These are phyloP conservation scores for Mycena leptocephala DNA, from an alignment of 768 basidiomycete species.

Conservation along the genomic window DNA sequence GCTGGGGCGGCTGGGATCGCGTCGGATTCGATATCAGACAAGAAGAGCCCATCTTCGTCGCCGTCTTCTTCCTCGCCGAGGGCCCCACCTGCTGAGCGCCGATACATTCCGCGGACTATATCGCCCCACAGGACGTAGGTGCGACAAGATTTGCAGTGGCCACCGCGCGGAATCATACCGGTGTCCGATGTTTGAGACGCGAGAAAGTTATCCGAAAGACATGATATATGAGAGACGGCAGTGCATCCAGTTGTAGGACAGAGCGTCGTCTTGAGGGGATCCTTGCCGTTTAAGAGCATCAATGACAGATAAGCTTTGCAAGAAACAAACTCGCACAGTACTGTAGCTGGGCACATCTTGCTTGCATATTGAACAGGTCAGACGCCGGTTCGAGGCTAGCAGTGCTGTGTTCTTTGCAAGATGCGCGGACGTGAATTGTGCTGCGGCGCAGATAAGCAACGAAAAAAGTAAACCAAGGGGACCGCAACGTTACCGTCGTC, in stretches of 20 bases:
- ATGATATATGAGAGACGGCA: slow-evolving; percentile 71
- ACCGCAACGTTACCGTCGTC: slow-evolving; percentile 65
- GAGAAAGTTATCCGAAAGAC: slow-evolving; percentile 68
- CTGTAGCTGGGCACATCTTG: slow-evolving; percentile 57
- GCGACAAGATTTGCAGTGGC: slow-evolving; percentile 67
- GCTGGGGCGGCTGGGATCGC: not conserved
- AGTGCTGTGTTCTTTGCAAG: slow-evolving; percentile 65
- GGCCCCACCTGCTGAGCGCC: slow-evolving; percentile 59
- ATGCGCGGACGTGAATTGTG: slow-evolving; percentile 63
- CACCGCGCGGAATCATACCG: slow-evolving; percentile 74
- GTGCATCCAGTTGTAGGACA: slow-evolving; percentile 69
- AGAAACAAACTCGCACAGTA: slow-evolving; percentile 51
- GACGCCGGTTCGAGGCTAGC: slow-evolving; percentile 49
- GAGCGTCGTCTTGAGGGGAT: slow-evolving; percentile 65
- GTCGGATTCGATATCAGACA: slow-evolving; percentile 46
- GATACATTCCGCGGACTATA: slow-evolving; percentile 73
- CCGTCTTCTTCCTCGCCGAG: slow-evolving; percentile 45
- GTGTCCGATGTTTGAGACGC: slow-evolving; percentile 36
- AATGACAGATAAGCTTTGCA: slow-evolving; percentile 18
- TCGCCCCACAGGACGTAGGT: slow-evolving; percentile 81
- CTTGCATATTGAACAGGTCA: slow-evolving; percentile 67
- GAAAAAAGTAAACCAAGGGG: not conserved
- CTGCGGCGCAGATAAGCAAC: slow-evolving; percentile 47
- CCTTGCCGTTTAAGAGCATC: slow-evolving; percentile 49
- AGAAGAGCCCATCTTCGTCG: slow-evolving; percentile 54